phyloP scores from a whole-genome alignment of 2,329 filamentous ascomycete species.

The Bipolaris victoriae region DNA sequence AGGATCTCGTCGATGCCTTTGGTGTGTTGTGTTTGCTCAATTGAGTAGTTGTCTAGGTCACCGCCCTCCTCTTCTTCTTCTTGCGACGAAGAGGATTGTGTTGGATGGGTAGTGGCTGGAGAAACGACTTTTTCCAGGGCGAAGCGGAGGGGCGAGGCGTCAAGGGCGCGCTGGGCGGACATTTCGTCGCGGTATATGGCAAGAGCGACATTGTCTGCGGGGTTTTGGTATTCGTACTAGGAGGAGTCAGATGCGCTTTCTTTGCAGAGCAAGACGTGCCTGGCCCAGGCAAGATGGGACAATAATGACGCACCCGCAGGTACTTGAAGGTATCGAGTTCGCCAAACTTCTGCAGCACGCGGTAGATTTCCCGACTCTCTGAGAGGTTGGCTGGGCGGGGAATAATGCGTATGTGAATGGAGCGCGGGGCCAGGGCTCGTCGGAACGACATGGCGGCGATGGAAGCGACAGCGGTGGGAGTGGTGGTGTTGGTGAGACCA shows the following conservation, averaged over 20 bases:
- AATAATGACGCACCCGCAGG: conserved; percentile 43
- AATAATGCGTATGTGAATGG: conserved; percentile 55
- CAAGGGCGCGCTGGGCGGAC: conserved; percentile 51
- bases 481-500: conserved; percentile 5
- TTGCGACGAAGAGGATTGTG: conserved; percentile 7
- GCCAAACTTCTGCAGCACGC: conserved; percentile 57
- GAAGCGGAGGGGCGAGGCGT: conserved; percentile 56
- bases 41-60: not conserved
- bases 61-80: conserved; percentile 18
- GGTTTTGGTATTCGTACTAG: conserved; percentile 53
- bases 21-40: conserved; percentile 11
- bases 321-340: conserved; percentile 57
- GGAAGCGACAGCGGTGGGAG: not conserved
- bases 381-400: conserved; percentile 56
- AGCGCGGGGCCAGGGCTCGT: conserved; percentile 46
- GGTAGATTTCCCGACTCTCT: conserved; percentile 58
- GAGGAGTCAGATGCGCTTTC: not conserved
- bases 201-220: conserved; percentile 52
- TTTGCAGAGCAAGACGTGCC: not conserved
- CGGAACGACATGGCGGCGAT: conserved; percentile 38
- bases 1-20: conserved; percentile 41
- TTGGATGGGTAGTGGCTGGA: not conserved
- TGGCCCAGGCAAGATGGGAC: not conserved
- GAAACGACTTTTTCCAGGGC: conserved; percentile 46
- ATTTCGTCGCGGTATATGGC: conserved; percentile 54